Percentiles rank a stretch among this genome's conserved stretches.
These are phyloP conservation scores for Themeda triandra DNA, from an alignment of 176 grass and related monocot species.

Conservation along the genomic window DNA sequence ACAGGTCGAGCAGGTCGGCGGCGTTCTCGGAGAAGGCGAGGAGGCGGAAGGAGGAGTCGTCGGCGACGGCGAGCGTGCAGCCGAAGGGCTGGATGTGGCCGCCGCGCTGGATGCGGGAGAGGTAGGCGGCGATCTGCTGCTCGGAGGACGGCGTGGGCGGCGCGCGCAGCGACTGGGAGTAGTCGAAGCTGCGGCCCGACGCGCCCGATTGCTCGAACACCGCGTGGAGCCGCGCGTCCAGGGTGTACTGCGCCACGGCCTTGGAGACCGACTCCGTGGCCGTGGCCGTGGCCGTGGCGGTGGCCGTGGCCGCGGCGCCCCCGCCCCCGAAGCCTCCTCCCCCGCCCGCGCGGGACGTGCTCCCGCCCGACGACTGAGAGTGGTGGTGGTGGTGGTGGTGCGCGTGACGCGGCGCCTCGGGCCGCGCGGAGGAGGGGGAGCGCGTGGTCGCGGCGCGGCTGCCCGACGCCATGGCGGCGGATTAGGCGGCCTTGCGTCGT, in stretches of 20 bases:
- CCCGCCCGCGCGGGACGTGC: slow-evolving; percentile 47
- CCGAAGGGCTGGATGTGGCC: slow-evolving; percentile 94
- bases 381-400: slow-evolving; percentile 23
- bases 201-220: slow-evolving; percentile 97
- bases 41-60: slow-evolving; percentile 79
- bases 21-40: slow-evolving; percentile 89
- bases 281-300: slow-evolving; percentile 38
- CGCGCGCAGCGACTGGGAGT: slow-evolving; percentile 79
- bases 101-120: slow-evolving; percentile 93
- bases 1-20: slow-evolving; percentile 79
- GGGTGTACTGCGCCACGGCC: slow-evolving; percentile 89
- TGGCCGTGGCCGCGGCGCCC: slow-evolving; percentile 17
- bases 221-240: slow-evolving; percentile 87
- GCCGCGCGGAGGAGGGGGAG: slow-evolving; percentile 34
- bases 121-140: slow-evolving; percentile 94
- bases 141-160: slow-evolving; percentile 59
- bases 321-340: slow-evolving; percentile 2
- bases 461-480: slow-evolving; percentile 65
- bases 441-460: slow-evolving; percentile 50
- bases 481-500: slow-evolving; percentile 25
- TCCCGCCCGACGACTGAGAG: slow-evolving; percentile 64
- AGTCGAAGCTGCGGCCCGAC: slow-evolving; percentile 82
- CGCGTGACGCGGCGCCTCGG: slow-evolving; percentile 36
- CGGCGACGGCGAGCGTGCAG: slow-evolving; percentile 77
- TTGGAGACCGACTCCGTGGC: slow-evolving; percentile 82